phyloP scores from a whole-genome alignment of 106 monocot species.

The Apostasia shenzhenica region DNA sequence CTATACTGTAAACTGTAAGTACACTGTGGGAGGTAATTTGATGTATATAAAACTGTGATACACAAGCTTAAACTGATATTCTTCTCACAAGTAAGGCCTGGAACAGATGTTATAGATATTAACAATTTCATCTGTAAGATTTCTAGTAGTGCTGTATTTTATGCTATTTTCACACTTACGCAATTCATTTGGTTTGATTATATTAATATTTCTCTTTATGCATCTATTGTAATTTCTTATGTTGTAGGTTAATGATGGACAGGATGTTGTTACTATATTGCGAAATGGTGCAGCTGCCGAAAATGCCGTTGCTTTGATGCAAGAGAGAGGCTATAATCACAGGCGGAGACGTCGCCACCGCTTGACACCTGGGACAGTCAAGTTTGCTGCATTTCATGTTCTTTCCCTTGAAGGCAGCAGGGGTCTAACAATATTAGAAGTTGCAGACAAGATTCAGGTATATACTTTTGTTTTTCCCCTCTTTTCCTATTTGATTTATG shows the following conservation, averaged over 20 bases:
- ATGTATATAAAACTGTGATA: no score
- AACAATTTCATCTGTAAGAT: no score
- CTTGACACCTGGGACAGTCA: constrained; percentile 96
- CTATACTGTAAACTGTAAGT: no score
- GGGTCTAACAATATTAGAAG: constrained; percentile 89
- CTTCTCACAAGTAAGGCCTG: no score
- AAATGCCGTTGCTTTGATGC: constrained; percentile 93
- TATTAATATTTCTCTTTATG: neutral
- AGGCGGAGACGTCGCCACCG: constrained; percentile 77
- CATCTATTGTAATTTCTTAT: neutral
- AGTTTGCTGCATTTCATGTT: constrained; percentile 99
- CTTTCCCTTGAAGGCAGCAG: constrained; percentile 87
- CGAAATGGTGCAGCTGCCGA: constrained; percentile 89
- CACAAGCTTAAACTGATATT: no score
- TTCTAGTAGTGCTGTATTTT: no score
- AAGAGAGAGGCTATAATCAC: constrained; percentile 71
- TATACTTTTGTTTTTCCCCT: neutral
- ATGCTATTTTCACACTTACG: no score
- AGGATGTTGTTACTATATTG: constrained; percentile 70
- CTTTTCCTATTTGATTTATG: neutral
- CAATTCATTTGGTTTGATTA: no score
- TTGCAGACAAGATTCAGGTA: constrained; percentile 99
- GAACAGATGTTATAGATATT: no score
- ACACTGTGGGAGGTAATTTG: no score
- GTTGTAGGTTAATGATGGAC: constrained; percentile 65